Base-by-base conservation (phyloP, 371 early-diverging fungal genomes). In the Caulochytrium protostelioides region DNA sequence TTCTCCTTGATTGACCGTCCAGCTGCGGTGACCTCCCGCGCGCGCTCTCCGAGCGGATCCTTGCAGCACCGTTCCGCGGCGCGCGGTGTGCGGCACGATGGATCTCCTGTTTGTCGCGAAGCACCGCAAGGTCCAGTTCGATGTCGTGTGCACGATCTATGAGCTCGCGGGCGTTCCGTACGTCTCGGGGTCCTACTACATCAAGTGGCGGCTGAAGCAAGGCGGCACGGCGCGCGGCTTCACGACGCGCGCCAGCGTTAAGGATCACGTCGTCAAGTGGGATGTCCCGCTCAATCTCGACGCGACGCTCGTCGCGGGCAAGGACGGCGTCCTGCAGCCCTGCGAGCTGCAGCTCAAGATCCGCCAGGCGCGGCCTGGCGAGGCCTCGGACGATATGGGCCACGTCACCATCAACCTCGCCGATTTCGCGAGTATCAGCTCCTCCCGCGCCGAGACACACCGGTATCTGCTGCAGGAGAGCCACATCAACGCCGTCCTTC, bases 151-250 rank as follows among this genome's bases (percentile, higher is more conserved):
- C 32, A 28, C 54, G 6, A 52, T 72, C 35, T 54, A 65, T 42
- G 76, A 75, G 42, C 50, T 75, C 9, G 52, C 55, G 22, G 68
- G 66, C 44, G 57, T 75, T 21, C 76, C 76, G 19, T 61, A 70
- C 26, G 65, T 73, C 16, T 55, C 59, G 32, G 76, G 76, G 15
- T 52, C 57, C 25, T 75, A 68, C 46, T 72, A 55, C 47, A 58
- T 59, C 29, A 73, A 68, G 38, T 72, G 73, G 70, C 64, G 54
- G 34, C 42, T 71, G 22, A 59, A 62, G 37, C 44, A 59, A 37
- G 63, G 63, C 20, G 47, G 55, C 4, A 54, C 50, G 24, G 28
- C 53, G 3, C 44, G 43, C 16, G 66, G 68, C 2, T 32, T 47
- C n/a, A 67, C 65, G 26, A 45, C 37, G 41, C 66, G 74, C 43